phyloP scores from a whole-genome alignment of 306 rosid genomes.

The Sicyos baderoa region DNA sequence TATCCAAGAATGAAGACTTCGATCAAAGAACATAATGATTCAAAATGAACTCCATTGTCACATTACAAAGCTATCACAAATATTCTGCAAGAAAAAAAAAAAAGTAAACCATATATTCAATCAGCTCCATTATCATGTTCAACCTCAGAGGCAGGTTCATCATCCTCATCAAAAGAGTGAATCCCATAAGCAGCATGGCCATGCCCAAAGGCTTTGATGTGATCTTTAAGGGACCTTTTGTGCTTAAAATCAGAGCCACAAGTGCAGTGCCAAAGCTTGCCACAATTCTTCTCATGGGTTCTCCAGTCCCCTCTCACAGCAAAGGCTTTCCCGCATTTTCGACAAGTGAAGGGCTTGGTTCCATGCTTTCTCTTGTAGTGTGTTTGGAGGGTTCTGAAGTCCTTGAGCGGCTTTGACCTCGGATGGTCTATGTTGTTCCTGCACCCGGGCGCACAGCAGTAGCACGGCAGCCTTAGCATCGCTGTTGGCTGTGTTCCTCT shows the following conservation, averaged over 20 bases:
- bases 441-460: constrained; percentile 76
- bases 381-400: constrained; percentile 84
- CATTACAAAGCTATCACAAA: background rate
- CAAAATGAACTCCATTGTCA: background rate
- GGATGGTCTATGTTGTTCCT: constrained; percentile 93
- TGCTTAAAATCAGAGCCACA: constrained; percentile 95
- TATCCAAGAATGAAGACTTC: background rate
- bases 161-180: constrained; percentile 50
- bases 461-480: constrained; percentile 86
- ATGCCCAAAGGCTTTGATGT: constrained; percentile 76
- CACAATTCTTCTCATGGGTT: constrained; percentile 97
- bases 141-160: constrained; percentile 54
- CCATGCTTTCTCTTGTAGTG: constrained; percentile 96
- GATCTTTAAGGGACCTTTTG: constrained; percentile 84
- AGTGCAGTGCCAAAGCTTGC: constrained; percentile 92
- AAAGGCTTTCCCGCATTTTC: constrained; percentile 84
- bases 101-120: background rate
- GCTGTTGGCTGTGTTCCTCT: constrained; percentile 94
- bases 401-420: constrained; percentile 75
- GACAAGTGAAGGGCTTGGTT: constrained; percentile 74
- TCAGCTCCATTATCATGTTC: constrained; percentile 39
- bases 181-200: constrained; percentile 67
- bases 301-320: constrained; percentile 97
- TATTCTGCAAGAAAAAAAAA: background rate
- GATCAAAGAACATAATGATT: background rate